Evolutionary conservation across 768 basidiomycete species (phyloP).

Genomic region (Inosperma sp.): DNA sequence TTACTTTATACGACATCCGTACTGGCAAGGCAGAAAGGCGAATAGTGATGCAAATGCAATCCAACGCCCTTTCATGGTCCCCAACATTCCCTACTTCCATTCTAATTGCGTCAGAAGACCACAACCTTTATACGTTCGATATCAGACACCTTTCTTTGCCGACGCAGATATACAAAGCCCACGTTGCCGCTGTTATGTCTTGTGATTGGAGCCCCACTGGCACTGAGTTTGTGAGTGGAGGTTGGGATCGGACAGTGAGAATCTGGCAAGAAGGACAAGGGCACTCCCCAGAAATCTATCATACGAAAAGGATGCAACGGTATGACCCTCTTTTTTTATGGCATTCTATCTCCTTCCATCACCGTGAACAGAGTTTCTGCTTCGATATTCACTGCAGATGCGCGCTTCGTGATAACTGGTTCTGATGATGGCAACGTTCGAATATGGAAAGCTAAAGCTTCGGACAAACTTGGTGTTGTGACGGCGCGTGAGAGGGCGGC

Average conservation of each 20-base stretch:
- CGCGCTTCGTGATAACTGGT: constrained; percentile 85
- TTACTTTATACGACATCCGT: constrained; percentile 93
- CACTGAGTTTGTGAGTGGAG: constrained; percentile 90
- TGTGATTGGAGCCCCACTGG: constrained; percentile 99
- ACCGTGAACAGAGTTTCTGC: constrained; percentile 70
- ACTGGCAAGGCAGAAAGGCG: constrained; percentile 94
- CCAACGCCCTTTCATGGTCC: constrained; percentile 91
- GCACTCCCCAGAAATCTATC: constrained; percentile 82
- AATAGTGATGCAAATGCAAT: constrained; percentile 90
- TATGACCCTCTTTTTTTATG: constrained; percentile 53
- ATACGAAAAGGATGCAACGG: constrained; percentile 99
- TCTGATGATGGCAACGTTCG: constrained; percentile 95
- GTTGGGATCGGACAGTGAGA: constrained; percentile 90
- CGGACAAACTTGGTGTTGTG: constrained; percentile 86
- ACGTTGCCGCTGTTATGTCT: constrained; percentile 93
- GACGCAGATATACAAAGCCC: constrained; percentile 93
- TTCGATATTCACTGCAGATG: constrained; percentile 84
- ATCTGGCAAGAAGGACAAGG: constrained; percentile 58
- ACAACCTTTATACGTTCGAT: constrained; percentile 98
- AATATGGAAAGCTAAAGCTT: constrained; percentile 92
- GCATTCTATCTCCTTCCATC: constrained; percentile 61
- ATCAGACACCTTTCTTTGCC: constrained; percentile 78
- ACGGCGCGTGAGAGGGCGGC: constrained; percentile 87
- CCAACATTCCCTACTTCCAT: constrained; percentile 64
- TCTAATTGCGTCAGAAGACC: constrained; percentile 96